Evolutionary conservation across 345 rosid genomes (phyloP).

Genomic region (Barbarea vulgaris): DNA sequence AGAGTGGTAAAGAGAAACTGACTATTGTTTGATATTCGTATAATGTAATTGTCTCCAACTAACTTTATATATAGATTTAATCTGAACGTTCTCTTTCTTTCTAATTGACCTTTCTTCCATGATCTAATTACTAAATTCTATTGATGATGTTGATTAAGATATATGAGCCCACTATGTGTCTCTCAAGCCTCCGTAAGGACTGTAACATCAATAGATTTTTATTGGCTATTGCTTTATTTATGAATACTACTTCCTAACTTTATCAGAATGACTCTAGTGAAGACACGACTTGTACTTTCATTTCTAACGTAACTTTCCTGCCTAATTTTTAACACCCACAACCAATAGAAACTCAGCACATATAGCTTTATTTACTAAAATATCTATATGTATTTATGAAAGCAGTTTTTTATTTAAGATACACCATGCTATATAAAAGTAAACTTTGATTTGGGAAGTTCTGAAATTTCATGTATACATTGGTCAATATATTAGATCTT

Average conservation of each 20-base stretch:
- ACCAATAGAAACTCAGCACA: neutral
- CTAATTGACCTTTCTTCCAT: slow-evolving; percentile 25
- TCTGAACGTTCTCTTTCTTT: slow-evolving; percentile 3
- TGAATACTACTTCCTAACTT: slow-evolving; percentile 35
- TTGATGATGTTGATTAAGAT: slow-evolving; percentile 6
- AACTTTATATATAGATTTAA: slow-evolving; percentile 8
- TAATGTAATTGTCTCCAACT: slow-evolving; percentile 20
- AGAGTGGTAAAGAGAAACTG: slow-evolving; percentile 14
- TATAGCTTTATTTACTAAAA: neutral
- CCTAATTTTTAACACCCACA: slow-evolving; percentile 3
- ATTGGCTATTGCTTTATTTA: slow-evolving; percentile 23
- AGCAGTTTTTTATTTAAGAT: neutral
- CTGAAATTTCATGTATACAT: neutral
- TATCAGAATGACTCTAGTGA: slow-evolving; percentile 12
- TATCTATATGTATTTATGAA: neutral
- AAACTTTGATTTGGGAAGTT: neutral
- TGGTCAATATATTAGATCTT: neutral
- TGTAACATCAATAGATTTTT: slow-evolving; percentile 14
- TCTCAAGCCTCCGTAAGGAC: neutral
- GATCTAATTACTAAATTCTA: slow-evolving; percentile 16
- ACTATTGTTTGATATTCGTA: neutral
- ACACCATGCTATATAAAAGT: neutral
- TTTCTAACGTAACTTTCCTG: slow-evolving; percentile 20
- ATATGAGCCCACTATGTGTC: slow-evolving; percentile 21
- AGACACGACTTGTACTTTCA: slow-evolving; percentile 27